Evolutionary conservation across 495 filamentous ascomycete species (phyloP), one percentile per base, ranked within the genome.

Genomic region (Penicillium salamii): DNA sequence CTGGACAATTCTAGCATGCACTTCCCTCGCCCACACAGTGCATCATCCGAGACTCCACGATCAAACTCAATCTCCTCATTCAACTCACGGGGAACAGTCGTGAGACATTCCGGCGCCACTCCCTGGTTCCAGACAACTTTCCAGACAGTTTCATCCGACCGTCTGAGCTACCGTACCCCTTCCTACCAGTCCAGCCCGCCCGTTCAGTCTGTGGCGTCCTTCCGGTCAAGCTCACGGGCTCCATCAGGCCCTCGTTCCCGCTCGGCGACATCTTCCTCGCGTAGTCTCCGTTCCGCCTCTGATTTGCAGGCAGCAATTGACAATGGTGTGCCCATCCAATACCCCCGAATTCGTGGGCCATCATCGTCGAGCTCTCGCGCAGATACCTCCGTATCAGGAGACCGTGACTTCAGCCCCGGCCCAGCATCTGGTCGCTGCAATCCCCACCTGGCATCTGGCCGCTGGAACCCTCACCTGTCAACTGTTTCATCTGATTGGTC

Each of bases 401-500:
- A 53, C 33, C 68, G 53, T 14, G 68, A 63, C 31, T 64, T 57
- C 35, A 65, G 62, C 21, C 56, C 61, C 1, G 74, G 76, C 34
- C 63, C 63, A 17, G 62, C 65, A 14, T 68, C 68, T 7, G 68
- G 70, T 44, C 80, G 81, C 70, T 87, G 85, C 79, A 88, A 85
- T 59, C 83, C 85, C 57, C 83, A 87, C 63, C 74, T 91, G 11
- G 64, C 65, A 20, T 68, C 68, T 7, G 68, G 70, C 44, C 80
- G 80, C 69, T 87, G 85, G 80, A 88, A 85, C 63, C 83, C 85
- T 57, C 84, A 87, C 61, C 75, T 91, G 11, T 89, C 87, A 15
- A 84, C 85, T 14, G 85, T 90, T 23, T 77, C 79, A 42, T 89
- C 87, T 17, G 81, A 84, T 48, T 81, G 81, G 68, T 76, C 72